phyloP scores from a whole-genome alignment of 306 rosid species.

The Medicago arabica region DNA sequence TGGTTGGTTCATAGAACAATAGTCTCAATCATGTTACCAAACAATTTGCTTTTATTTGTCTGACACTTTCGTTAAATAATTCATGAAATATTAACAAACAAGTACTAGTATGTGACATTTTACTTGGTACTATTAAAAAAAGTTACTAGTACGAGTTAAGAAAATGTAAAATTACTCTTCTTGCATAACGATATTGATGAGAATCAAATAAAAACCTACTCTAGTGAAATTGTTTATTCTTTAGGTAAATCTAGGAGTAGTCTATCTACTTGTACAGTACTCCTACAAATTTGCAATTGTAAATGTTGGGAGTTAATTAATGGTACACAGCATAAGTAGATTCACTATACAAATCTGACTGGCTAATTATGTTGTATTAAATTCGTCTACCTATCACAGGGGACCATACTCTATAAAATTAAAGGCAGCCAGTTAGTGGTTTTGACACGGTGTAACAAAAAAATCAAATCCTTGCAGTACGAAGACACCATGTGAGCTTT shows the following conservation, averaged over 20 bases:
- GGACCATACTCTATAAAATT: slow-evolving; percentile 39
- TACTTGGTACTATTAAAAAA: no score
- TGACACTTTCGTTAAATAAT: neutral
- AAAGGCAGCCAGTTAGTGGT: slow-evolving; percentile 21
- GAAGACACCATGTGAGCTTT: slow-evolving; percentile 40
- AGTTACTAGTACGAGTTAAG: neutral
- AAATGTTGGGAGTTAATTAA: slow-evolving; percentile 7
- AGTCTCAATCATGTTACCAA: slow-evolving; percentile 29
- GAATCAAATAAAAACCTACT: no score
- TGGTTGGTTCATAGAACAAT: slow-evolving; percentile 4
- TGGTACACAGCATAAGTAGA: neutral
- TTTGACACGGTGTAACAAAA: slow-evolving; percentile 28
- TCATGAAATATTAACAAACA: neutral
- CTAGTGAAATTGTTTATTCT: no score
- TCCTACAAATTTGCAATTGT: neutral
- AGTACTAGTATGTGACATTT: neutral
- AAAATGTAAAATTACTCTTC: neutral
- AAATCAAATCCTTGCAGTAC: slow-evolving; percentile 27
- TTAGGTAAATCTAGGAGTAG: no score
- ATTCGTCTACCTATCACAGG: slow-evolving; percentile 32
- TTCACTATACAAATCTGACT: neutral
- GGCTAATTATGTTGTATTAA: slow-evolving; percentile 20
- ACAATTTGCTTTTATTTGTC: neutral
- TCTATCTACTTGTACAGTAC: neutral
- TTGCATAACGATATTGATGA: neutral